Evolutionary conservation across 73 alveolate species (phyloP), one percentile per base, ranked within the genome.

Genomic region (Paramecium octaurelia): DNA sequence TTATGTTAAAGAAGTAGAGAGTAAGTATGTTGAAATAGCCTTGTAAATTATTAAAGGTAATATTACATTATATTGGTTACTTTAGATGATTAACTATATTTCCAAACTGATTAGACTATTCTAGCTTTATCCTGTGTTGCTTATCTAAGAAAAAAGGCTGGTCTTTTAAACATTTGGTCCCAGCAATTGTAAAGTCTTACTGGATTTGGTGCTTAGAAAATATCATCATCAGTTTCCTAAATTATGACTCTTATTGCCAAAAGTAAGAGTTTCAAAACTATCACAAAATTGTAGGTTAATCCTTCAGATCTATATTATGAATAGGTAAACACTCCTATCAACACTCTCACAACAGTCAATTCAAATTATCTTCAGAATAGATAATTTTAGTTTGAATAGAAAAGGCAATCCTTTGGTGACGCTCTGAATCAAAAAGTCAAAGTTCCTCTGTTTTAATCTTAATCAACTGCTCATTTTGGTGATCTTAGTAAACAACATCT

Each of bases 231-330:
- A 20, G 91, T 80, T 20, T 80, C 91, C 10, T 80, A 80, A 46
- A 80, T 80, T 16, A 80, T 80, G 91, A 80, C 91, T 44, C 43
- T 80, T 21, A 80, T 43, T 34, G 91, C 76, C 31, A 80, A 80
- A 46, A 36, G 57, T 73, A 36, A 73, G 87, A 73, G 59, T 73
- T 64, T 64, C 46, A 64, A 73, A 73, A 73, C 87, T 35, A 20
- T 73, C 18, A 16, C 57, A 9, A 73, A 73, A 73, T 73, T 73
- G 46, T 34, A 64, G 46, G 42, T 24, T 31, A 29, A 64, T 1
- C 50, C 84, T 12, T 34, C 16, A 64, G 84, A 64, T 23, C 0
- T 64, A 27, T 64, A 34, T n/a, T 27, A 64, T 34, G 24, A 64
- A 18, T 54, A 54, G 27, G 7, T 64, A 9, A 64, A 23, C 29